Evolutionary conservation across 2,329 filamentous ascomycete genomes (phyloP).

Genomic region (Fusarium sp.): DNA sequence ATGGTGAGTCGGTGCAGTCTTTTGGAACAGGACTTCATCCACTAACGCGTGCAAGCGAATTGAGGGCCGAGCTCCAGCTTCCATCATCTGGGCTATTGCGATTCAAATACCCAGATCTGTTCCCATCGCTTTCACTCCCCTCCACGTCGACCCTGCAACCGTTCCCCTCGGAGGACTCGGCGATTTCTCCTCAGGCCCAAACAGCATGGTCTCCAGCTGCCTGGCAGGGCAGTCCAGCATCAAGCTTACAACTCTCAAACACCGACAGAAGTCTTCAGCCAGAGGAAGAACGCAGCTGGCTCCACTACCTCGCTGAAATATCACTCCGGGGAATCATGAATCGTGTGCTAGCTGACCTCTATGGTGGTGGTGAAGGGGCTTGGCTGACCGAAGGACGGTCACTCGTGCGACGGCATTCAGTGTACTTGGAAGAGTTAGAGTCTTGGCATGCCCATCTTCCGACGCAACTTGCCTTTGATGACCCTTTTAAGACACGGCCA

Average conservation of each 20-base stretch:
- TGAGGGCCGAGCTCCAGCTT: not conserved
- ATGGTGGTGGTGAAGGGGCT: not conserved
- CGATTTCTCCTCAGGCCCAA: not conserved
- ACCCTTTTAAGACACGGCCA: not conserved
- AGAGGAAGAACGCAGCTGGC: constrained; percentile 6
- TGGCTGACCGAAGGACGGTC: not conserved
- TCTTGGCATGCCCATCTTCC: not conserved
- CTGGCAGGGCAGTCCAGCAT: not conserved
- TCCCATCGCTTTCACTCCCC: constrained; percentile 1
- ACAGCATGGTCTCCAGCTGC: not conserved
- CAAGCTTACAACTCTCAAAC: not conserved
- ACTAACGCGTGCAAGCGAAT: not conserved
- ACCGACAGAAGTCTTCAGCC: not conserved
- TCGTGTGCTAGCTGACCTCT: not conserved
- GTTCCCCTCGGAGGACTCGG: not conserved
- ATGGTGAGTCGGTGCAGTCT: not conserved
- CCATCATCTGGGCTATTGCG: not conserved
- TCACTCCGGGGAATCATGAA: constrained; percentile 4
- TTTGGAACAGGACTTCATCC: not conserved
- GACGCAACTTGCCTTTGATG: not conserved
- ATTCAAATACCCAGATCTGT: constrained; percentile 7
- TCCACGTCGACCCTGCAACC: not conserved
- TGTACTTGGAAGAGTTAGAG: not conserved
- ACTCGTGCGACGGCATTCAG: not conserved
- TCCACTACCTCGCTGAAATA: constrained; percentile 3